Base-by-base conservation (phyloP, 2,329 filamentous ascomycete species). In the Botryotinia narcissicola region DNA sequence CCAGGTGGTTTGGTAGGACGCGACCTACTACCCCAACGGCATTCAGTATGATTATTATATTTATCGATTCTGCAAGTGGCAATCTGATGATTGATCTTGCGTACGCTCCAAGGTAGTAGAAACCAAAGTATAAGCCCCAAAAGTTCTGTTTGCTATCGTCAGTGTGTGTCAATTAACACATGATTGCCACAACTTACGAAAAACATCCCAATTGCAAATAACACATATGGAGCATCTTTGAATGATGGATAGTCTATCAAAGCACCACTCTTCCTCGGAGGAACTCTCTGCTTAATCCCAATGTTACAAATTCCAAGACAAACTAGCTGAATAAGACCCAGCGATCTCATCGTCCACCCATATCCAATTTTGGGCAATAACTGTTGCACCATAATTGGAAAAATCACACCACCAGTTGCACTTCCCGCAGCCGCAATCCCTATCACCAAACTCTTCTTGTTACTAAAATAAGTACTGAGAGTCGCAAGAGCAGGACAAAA, bases 31-130 rank as follows among this genome's bases (percentile, higher is more conserved):
- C 74, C 0, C 87, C 87, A 35, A 88, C 82, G 22, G 84, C 85
- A 76, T 89, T 89, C 80, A 89, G 83, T 59, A 87, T 81, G 57
- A 89, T 81, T 35, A 89, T 79, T 3, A 89, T 80, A 73, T 86
- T 83, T 67, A 87, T 83, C 3, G 86, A 85, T 70, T 83, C 82
- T 1, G 81, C 78, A 71, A 84, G 82, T 0, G 82, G 81, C 3
- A 85, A 78, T 9, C 77, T 76, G 32, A 84, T 77, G 10, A 80
- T 78, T n/a, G 82, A 76, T 25, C 81, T 80, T 25, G 80, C 81
- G 75, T 83, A 85, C 1, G 80, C 80, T 0, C 80, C 78, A 42
- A 87, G 67, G 64, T 79, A 81, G 63, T 75, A 80, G 64, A 79
- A 86, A 0, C 83, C 83, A 66, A 86, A 84, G 68, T 86, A 87